Evolutionary conservation across 2,329 filamentous ascomycete species (phyloP), one percentile per base, ranked within the genome.

Genomic region (Aspergillus pseudonomiae): DNA sequence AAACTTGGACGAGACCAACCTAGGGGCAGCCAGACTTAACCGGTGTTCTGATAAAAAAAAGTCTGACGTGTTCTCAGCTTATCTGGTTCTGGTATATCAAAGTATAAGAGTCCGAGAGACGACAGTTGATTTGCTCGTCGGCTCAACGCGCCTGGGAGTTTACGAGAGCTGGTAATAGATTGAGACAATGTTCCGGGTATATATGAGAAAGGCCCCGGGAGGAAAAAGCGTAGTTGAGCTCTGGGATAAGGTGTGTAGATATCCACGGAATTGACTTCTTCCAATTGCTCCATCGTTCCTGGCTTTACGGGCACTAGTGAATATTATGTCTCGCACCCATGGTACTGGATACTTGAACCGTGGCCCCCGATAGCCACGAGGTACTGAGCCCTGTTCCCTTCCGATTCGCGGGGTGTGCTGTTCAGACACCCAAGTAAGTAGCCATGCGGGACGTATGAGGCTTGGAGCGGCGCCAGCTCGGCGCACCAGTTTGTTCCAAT

Each of bases 291-390:
- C 46, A 41, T 12, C 24, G 12, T 52, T 36, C 45, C 32, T 59
- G n/a, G 12, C 57, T 21, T 14, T 14, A 54, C 4, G n/a, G 21
- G 26, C 28, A 60, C 57, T 39, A 55, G 14, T 54, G 32, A 36
- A 41, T 16, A 36, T 21, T 19, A n/a, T 16, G 48, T 53, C 14
- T 45, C 16, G 48, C n/a, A 21, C 14, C 36, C 26, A 60, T 19
- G n/a, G 48, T 12, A 54, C 48, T 54, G 16, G 46, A 48, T 60
- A 30, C 24, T 24, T 45, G 34, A 41, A 26, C 57, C 24, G 46
- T 59, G 46, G 48, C 26, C 43, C 24, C 46, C 57, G 46, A 59
- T 36, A 39, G 32, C 58, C 58, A 60, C 58, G 46, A 36, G 58
- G 48, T 11, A 16, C 28, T 57, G 58, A 32, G 50, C 48, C 36